Base-by-base conservation (phyloP, 495 filamentous ascomycete species). In the Cairneyella variabilis region DNA sequence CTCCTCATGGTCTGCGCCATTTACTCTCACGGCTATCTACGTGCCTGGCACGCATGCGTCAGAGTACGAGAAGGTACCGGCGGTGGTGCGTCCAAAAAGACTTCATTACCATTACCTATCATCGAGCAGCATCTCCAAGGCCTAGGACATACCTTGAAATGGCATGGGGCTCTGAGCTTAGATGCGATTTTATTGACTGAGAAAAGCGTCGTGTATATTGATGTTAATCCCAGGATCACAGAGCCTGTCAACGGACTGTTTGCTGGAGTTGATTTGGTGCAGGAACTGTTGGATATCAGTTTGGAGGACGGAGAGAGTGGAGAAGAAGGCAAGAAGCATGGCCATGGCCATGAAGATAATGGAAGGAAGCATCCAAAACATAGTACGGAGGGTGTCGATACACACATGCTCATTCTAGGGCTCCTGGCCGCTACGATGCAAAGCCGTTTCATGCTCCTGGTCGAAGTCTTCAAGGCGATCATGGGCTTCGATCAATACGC, bases 201-300 rank as follows among this genome's bases (percentile, higher is more conserved):
- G 2, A 27, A 20, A 14, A 53, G 32, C n/a, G 10, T 17, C 2
- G 30, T 22, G 38, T 43, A 53, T 44, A 44, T 53, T 34, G 50
- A 53, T 53, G 20, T 53, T 25, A 53, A 53, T 44, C 50, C 50
- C 3, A 43, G 50, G 39, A 53, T 53, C 23, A 40, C 45, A 17
- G 50, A 53, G 50, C 50, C 50, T 10, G 28, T 53, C 25, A 53
- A 53, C 17, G 50, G 21, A 0, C 27, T 53, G 4, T 21, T 44
- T 20, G n/a, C 50, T 14, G 50, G 50, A 14, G 50, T 53, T 12
- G 50, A 53, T 36, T 20, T 53, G 17, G 50, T 53, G 4, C 22
- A 44, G 12, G 27, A 16, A 6, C 16, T 53, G 26, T 16, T 53
- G 38, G 2, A 45, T 14, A 27, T 53, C 8, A 30, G 22, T 34